A percentile compares a stretch with the other conserved stretches of the same genome.
These are phyloP conservation scores for Fonticula alba DNA, from an alignment of 78 protist species.

Conservation along the genomic window DNA sequence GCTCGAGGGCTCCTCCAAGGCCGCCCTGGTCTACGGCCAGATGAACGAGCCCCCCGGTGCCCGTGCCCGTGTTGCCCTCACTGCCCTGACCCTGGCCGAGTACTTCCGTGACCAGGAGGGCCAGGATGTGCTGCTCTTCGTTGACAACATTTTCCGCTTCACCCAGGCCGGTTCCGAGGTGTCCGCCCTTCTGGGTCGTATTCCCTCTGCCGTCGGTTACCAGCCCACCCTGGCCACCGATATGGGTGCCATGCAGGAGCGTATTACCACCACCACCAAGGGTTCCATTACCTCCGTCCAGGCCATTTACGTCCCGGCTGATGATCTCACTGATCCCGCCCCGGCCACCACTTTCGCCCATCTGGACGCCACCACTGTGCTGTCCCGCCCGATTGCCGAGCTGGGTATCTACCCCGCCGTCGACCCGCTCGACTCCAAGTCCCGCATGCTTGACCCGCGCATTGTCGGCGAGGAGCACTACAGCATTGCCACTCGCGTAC, in stretches of 20 bases:
- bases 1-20: constrained; percentile 45
- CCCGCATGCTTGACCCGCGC: constrained; percentile 89
- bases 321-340: constrained; percentile 98
- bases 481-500: constrained; percentile 4
- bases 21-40: constrained; percentile 96
- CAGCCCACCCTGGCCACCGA: constrained; percentile 97
- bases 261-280: constrained; percentile 90
- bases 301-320: constrained; percentile 99
- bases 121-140: constrained; percentile 94
- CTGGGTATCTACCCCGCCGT: constrained; percentile 98
- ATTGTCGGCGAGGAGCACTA: constrained; percentile 79
- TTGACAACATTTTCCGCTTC: constrained; percentile 99
- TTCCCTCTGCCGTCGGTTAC: constrained; percentile 99
- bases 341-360: constrained; percentile 98
- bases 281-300: constrained; percentile 97
- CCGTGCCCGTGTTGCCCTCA: constrained; percentile 95
- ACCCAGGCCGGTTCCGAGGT: constrained; percentile 99
- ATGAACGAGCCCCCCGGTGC: constrained; percentile 99
- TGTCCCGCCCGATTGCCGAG: constrained; percentile 88
- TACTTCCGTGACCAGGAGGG: constrained; percentile 95
- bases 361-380: constrained; percentile 96
- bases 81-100: constrained; percentile 95
- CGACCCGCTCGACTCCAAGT: constrained; percentile 92
- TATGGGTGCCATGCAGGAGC: constrained; percentile 95
- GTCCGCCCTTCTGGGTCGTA: constrained; percentile 97